Evolutionary conservation across 805 yeast species (phyloP).

Genomic region (Metschnikowia proteae): DNA sequence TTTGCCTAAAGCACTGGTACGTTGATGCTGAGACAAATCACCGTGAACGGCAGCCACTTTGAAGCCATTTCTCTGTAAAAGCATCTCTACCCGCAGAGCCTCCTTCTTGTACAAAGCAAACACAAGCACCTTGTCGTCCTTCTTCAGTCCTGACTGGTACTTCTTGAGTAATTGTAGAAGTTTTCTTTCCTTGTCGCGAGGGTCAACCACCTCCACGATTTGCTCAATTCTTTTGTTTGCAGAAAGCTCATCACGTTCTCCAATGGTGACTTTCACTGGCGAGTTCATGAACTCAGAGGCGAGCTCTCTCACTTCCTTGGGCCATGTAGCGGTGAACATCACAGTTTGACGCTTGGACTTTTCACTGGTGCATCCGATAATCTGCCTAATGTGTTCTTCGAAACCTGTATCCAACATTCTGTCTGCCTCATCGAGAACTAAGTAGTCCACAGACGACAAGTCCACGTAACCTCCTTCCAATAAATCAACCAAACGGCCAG

Average conservation of each 20-base stretch:
- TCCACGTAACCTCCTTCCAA: constrained; percentile 82
- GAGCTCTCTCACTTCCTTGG: constrained; percentile 93
- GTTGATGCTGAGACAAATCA: constrained; percentile 86
- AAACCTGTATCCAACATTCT: constrained; percentile 98
- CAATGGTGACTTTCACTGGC: constrained; percentile 90
- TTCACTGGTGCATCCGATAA: constrained; percentile 57
- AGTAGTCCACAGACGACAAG: constrained; percentile 62
- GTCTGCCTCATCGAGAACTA: constrained; percentile 96
- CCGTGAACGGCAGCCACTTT: constrained; percentile 94
- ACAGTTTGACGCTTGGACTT: constrained; percentile 71
- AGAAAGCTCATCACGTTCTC: constrained; percentile 87
- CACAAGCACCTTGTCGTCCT: constrained; percentile 78
- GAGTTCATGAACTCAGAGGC: constrained; percentile 78
- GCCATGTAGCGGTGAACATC: constrained; percentile 99
- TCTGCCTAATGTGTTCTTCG: constrained; percentile 89
- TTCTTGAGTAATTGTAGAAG: constrained; percentile 67
- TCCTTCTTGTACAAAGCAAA: constrained; percentile 96
- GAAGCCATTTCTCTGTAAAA: constrained; percentile 69
- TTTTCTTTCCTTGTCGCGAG: constrained; percentile 72
- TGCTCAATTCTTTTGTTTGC: constrained; percentile 95
- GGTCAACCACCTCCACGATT: constrained; percentile 82
- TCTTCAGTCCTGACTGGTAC: constrained; percentile 63
- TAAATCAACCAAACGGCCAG: constrained; percentile 93
- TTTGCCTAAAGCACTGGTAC: constrained; percentile 79
- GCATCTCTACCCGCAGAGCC: constrained; percentile 84